Base-by-base conservation (phyloP, 768 basidiomycete genomes). In the Mycena filopes region DNA sequence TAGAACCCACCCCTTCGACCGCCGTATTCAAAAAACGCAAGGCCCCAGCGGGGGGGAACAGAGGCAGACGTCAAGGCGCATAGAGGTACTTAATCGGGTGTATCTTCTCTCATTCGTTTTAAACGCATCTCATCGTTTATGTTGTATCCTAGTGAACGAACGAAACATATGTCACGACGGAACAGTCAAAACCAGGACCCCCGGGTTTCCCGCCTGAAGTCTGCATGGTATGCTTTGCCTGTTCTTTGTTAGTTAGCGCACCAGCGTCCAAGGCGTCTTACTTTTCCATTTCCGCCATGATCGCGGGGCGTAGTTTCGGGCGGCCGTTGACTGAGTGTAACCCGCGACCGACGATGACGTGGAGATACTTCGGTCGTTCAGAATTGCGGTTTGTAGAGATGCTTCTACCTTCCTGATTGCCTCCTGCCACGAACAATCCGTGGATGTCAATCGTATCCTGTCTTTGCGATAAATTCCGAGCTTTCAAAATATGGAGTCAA, bases 231-330 rank as follows among this genome's bases (percentile, higher is more conserved):
- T 84, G 41, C 83, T 80, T 65, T 91, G 83, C 72, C 93, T 95
- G 71, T 31, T 57, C 56, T 23, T 43, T 31, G n/a, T 23, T 20
- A 26, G 25, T 18, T 40, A 41, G 48, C 11, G 28, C 7, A 50
- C 15, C 13, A 25, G 33, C 23, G 23, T 20, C 58, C 7, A 21
- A 29, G n/a, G 8, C 46, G 49, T 26, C 69, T 45, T 70, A 91
- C 92, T 87, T 89, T 51, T 83, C 74, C 89, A 96, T 90, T 56
- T 92, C 83, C 50, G 86, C 85, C 69, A 89, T 87, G 41, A 98
- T 87, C 2, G 91, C 91, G 15, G 91, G 90, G 73, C 93, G 95
- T 71, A 99, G 80, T 74, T 93, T 93, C 1, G 94, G 89, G 12
- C 86, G 81, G 50, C 89, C 86, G 6, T 84, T 80, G 7, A 82